Percentiles rank a stretch among this genome's conserved stretches.
These are phyloP conservation scores for Fusarium mundagurra DNA, from an alignment of 2,329 filamentous ascomycete species.

Conservation along the genomic window DNA sequence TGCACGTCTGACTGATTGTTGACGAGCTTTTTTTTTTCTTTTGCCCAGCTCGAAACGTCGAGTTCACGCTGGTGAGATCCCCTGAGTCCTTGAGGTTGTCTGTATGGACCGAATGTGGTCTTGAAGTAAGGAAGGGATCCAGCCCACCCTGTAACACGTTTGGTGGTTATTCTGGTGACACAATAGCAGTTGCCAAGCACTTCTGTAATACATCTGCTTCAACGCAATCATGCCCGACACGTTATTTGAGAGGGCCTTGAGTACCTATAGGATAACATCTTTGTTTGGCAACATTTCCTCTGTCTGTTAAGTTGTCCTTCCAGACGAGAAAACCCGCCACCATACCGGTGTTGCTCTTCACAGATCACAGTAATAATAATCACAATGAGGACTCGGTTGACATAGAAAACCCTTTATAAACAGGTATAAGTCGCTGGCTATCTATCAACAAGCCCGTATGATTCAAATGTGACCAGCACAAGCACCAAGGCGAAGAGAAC, in stretches of 20 bases:
- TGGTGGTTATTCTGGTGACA: neutral
- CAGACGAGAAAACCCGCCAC: no score
- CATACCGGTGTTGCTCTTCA: no score
- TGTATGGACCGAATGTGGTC: no score
- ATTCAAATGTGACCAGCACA: conserved; percentile 39
- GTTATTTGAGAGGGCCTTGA: no score
- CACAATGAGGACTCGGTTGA: no score
- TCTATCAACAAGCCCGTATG: conserved; percentile 27
- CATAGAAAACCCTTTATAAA: neutral
- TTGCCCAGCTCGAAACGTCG: neutral
- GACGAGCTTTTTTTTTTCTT: neutral
- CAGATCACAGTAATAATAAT: neutral
- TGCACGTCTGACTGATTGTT: rapidly evolving
- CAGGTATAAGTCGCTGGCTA: conserved; percentile 15
- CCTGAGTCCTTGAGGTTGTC: no score
- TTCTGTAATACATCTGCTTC: no score
- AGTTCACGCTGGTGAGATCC: neutral
- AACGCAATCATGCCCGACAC: no score
- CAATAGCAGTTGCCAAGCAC: neutral
- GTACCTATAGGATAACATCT: neutral
- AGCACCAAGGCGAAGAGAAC: conserved; percentile 3
- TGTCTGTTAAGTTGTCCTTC: neutral
- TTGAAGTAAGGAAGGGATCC: neutral
- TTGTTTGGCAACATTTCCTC: no score
- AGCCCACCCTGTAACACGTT: no score